Base-by-base conservation (phyloP, 2,329 filamentous ascomycete species). In the Penicillium sumatraense region DNA sequence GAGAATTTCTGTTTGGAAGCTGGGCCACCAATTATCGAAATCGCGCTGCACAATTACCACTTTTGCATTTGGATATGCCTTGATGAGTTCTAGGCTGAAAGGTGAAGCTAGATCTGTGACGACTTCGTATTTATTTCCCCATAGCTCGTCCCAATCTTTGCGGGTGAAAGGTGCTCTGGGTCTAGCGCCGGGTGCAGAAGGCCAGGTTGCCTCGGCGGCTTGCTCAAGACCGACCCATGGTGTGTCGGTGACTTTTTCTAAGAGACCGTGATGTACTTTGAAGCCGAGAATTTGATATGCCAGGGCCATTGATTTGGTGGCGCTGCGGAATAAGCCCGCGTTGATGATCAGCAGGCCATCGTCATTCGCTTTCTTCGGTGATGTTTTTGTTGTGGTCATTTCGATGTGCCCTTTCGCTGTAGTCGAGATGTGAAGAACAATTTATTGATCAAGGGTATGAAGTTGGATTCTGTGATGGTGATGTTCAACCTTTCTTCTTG, bases 201-300 rank as follows among this genome's bases (percentile, higher is more conserved):
- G 49, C 49, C 49, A 52, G 20, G 49, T 52, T 13, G 40, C 40
- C 14, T 46, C 49, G 9, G 49, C 49, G 11, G 49, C 49, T 46
- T 52, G 18, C 26, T 52, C 40, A 4, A 52, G n/a, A 16, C 23
- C 23, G 6, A 11, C 29, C 49, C 49, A 52, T 9, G 49, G 49
- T 31, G 31, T 46, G 1, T 52, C 49, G 2, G 49, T 46, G 40
- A 46, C 49, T 14, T 29, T 20, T 46, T 52, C 49, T 5, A 52
- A 31, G 31, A 52, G 49, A 6, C 49, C 49, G 41, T 46, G 49
- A 16, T 52, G 49, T 21, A 41, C 46, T 46, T 46, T 46, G 49
- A 45, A 46, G 31, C 40, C 49, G 8, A 52, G 41, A 10, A 46
- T 52, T 27, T 46, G 49, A 31, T 52, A 52, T 18, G 40, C 49